Evolutionary conservation across 257 asterid genomes (phyloP), one percentile per base, ranked within the genome.

Genomic region (Ehretia macrophylla): DNA sequence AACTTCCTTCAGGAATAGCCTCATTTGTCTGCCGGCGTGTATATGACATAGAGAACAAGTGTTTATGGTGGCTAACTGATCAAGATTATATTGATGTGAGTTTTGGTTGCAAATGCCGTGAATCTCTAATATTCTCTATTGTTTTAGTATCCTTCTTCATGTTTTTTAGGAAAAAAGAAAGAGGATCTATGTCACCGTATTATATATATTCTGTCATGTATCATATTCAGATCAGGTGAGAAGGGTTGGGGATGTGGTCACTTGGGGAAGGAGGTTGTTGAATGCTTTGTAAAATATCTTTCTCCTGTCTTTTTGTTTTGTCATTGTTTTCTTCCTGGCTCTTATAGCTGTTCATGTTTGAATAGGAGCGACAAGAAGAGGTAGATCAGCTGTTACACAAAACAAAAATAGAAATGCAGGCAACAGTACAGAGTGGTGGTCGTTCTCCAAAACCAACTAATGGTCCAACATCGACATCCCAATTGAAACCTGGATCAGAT

Each of bases 1-100:
- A 80, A 73, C 94, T 87, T 74, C 94, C 94, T n/a, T 39, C 75
- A 14, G 83, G 88, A 77, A 71, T 78, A 70, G 80, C 95, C 51
- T 80, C 95, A 60, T 90, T 81, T 79, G 82, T 87, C 71, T 87
- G 96, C 72, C 84, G 96, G 40, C 94, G 94, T 16, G 87, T 76
- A 63, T 90, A 85, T 54, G 98, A 90, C 72, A 63, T 74, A 63
- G 70, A 63, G 37, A 75, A 44, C 65, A 62, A 56, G 57, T 32
- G 65, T 72, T 75, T 81, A 66, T 80, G 98, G 95, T 90, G 95
- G 95, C 81, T 87, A 57, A 83, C 93, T 13, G 96, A 91, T 72
- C 91, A 81, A 81, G 84, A 83, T 46, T 80, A 78, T 72, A 76
- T 79, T 81, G 72, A 83, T 77, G 96, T 91, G 57, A 83, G 98